Evolutionary conservation across 208 protist genomes (phyloP), one percentile per base, ranked within the genome.

Genomic region (Plasmodiophora brassicae): DNA sequence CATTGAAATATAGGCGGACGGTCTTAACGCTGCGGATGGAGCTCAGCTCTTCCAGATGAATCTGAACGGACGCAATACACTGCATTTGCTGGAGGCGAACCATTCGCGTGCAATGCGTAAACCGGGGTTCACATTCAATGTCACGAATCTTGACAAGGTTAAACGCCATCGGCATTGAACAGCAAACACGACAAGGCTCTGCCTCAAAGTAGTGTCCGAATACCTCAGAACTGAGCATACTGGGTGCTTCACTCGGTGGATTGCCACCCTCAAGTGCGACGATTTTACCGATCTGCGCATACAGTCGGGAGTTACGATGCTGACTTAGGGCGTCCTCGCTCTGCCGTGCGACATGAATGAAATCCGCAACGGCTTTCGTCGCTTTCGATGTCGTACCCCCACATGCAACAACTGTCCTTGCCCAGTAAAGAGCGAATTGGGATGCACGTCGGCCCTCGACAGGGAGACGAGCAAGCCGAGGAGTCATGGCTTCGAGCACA

Each of bases 1-100:
- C 94, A 87, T 90, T 94, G 90, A 92, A 93, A 87, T 93, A 96
- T 22, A 96, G 38, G 36, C 92, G 90, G 46, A 96, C 89, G 14
- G 43, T 90, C 83, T 94, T 92, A 22, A 95, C 90, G 8, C 39
- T 57, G 53, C 65, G 65, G 41, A 78, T 36, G 41, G 65, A 44
- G n/a, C 65, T 78, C 65, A 78, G 20, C 20, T 78, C 65, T 38
- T 78, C 65, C n/a, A 78, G n/a, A 8, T 38, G 65, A 78, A 78
- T 78, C 10, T 78, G 65, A 5, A 78, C 65, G 5, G 65, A 78
- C 41, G 10, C 41, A 8, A 78, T 32, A 32, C 65, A 44, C 41
- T 78, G 32, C 65, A 78, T 78, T 5, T 5, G 5, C 41, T 78
- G 65, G 10, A 78, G n/a, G 10, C 65, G 65, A 78, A 78, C 41